Percentiles rank a stretch among this genome's conserved stretches.
These are phyloP conservation scores for Vanderwaltozyma verrucispora DNA, from an alignment of 805 yeast species.

Conservation along the genomic window DNA sequence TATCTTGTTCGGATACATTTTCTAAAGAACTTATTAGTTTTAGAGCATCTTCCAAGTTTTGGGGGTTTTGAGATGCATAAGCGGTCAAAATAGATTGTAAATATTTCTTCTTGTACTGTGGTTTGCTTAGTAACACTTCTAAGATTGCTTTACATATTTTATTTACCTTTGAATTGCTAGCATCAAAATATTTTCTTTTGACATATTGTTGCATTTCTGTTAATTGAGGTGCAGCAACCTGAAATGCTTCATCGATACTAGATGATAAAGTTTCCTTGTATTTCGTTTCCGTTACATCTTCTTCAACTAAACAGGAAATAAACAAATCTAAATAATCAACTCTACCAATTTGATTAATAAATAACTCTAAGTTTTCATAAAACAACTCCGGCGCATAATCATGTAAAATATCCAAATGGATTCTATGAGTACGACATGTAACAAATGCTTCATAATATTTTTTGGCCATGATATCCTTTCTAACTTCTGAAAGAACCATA, in stretches of 20 bases:
- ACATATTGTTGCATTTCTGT: constrained; percentile 33
- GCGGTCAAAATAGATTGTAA: constrained; percentile 80
- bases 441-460: constrained; percentile 66
- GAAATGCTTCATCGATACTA: constrained; percentile 22
- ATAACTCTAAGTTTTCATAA: constrained; percentile 47
- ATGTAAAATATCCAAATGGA: constrained; percentile 79
- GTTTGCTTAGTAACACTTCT: constrained; percentile 38
- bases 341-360: constrained; percentile 58
- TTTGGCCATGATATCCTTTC: constrained; percentile 49
- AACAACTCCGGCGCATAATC: constrained; percentile 76
- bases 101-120: constrained; percentile 45
- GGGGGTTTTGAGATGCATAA: constrained; percentile 84
- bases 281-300: constrained; percentile 72
- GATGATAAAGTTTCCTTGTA: constrained; percentile 58
- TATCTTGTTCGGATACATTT: constrained; percentile 42
- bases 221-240: constrained; percentile 22
- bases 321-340: constrained; percentile 79
- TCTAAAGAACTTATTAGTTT: constrained; percentile 44
- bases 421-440: constrained; percentile 82
- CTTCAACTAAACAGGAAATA: constrained; percentile 75
- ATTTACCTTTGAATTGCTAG: constrained; percentile 52
- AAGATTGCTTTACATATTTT: constrained; percentile 65
- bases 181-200: constrained; percentile 31
- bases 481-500: constrained; percentile 76
- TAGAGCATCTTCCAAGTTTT: constrained; percentile 70